Base-by-base conservation (phyloP, 73 alveolate species). In the Blepharisma japonicum region DNA sequence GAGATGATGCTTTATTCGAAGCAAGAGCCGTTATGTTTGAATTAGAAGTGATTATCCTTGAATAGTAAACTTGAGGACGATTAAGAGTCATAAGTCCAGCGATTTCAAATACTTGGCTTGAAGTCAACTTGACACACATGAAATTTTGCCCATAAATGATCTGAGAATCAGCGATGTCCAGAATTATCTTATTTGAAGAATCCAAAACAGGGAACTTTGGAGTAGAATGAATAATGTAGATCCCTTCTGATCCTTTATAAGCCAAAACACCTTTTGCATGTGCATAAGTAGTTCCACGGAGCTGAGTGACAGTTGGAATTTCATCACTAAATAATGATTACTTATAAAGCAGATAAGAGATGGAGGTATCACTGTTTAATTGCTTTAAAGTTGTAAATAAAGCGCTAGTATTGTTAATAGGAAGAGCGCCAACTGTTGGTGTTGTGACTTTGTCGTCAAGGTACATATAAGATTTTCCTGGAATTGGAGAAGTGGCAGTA, bases 401-500 rank as follows among this genome's bases (percentile, higher is more conserved):
- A 51, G 66, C 66, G 4, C 66, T 51, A 2, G 66, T 14, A 51
- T 14, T 4, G 21, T 51, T 51, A 11, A 51, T 14, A 18, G 66
- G 66, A 11, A 14, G 66, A 51, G 27, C 21, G 66, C 27, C n/a
- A 18, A 51, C n/a, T 51, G n/a, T 51, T 14, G n/a, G 21, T 11
- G 27, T 18, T 14, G 21, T 11, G 21, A 18, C 21, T 14, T 51
- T 51, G 3, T 11, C 21, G 66, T 51, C 66, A 51, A 51, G 66
- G 66, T 51, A 51, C n/a, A 51, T 51, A 51, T 51, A 51, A 51
- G 66, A 51, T 18, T 51, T 51, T 51, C 66, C 66, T 51, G 66
- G 66, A 51, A 51, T 11, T 51, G 66, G 66, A 1, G 66, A 18
- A 11, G 21, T 18, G 0, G n/a, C 21, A 51, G 66, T 18, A 4